Evolutionary conservation across 129 eudicot species (phyloP), one percentile per base, ranked within the genome.

Genomic region (Escallonia rubra): DNA sequence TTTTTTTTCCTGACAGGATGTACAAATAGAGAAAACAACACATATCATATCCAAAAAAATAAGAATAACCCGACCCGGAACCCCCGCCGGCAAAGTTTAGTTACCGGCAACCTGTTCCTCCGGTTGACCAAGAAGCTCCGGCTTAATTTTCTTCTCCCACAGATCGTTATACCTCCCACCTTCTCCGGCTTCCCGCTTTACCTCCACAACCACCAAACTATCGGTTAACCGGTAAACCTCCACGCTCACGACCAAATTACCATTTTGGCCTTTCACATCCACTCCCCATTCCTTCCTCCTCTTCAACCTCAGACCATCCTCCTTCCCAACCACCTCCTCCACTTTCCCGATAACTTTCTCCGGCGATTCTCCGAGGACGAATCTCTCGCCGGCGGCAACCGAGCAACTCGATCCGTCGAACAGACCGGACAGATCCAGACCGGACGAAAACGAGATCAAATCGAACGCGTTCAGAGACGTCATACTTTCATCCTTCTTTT

Each of bases 381-480:
- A 7, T 72, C 78, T 14, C 50, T 78, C 83, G 10, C 46, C 34
- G 40, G 8, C 54, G 12, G 6, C 15, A 42, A 50, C 68, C 4
- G 8, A 14, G 4, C 3, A 11, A n/a, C 2, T 14, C 16, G 42
- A 16, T 34, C 54, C 68, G 8, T 80, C 79, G 59, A 85, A 84
- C 60, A 90, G 67, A 0, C 89, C 92, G 0, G 87, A 75, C 0
- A 87, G 69, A 67, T 90, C 82, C 42, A 85, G 62, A 5, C 97
- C 95, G 0, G 82, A 72, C 7, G 95, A 87, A 77, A 87, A 90
- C 1, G 90, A 76, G 10, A 87, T 87, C 7, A 90, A 63, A 38
- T 90, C 95, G 5, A 90, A 90, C 0, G 97, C 97, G 48, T 90
- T 87, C 40, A 90, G 43, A 11, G 77, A 34, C 54, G 14, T 54